Conservation (phyloP, 345 rosid genomes). For the Eucalyptus cloeziana region DNA sequence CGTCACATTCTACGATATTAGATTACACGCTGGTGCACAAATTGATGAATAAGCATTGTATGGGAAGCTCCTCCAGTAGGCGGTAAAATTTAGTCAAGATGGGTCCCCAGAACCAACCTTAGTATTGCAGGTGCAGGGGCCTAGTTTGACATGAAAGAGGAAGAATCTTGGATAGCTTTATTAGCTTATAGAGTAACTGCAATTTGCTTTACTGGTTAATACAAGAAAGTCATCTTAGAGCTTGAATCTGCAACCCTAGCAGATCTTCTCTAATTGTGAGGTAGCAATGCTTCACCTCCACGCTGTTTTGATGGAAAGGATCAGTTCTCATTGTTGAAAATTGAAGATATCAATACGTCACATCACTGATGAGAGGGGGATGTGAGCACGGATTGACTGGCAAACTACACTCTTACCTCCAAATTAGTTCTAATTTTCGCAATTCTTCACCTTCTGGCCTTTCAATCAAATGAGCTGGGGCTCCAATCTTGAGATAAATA, state of each 20-base stretch:
- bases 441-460: background rate
- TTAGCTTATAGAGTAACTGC: background rate
- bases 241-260: background rate
- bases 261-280: background rate
- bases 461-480: background rate
- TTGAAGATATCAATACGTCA: background rate
- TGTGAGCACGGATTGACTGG: background rate
- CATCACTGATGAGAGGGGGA: background rate
- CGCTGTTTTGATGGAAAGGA: background rate
- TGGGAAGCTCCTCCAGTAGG: background rate
- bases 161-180: background rate
- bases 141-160: background rate
- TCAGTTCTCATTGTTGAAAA: background rate
- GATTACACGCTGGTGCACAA: background rate
- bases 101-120: background rate
- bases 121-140: background rate
- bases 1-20: background rate
- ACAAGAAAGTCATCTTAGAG: background rate
- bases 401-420: background rate
- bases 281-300: background rate
- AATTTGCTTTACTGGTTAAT: background rate
- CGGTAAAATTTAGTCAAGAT: background rate
- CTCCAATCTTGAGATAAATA: background rate
- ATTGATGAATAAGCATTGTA: background rate
- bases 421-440: background rate